Percentiles rank a stretch among this genome's conserved stretches.
Conservation (phyloP, 805 yeast species). For the Wickerhamomyces silvicola region DNA sequence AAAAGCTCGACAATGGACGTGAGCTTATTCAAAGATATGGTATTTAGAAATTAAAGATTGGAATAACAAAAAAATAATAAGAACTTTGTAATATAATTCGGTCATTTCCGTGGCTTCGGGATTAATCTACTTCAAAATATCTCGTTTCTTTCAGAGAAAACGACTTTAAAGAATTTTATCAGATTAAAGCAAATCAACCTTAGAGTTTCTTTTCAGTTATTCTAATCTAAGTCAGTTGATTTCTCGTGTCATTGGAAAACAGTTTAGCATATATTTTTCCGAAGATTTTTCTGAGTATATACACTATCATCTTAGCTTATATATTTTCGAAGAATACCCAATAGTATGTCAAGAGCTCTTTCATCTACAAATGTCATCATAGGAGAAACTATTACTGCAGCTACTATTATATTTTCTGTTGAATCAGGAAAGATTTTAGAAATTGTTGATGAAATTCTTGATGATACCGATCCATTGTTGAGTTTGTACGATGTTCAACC, state of each 20-base stretch:
- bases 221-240: too few relatives aligned
- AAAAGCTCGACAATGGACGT: conserved; percentile 13
- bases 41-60: conserved; percentile 1
- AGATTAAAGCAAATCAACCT: too few relatives aligned
- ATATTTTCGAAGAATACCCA: not conserved
- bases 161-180: too few relatives aligned
- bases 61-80: too few relatives aligned
- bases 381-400: conserved; percentile 40
- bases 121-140: too few relatives aligned
- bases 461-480: conserved; percentile 34
- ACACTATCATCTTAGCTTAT: not conserved
- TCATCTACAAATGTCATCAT: conserved; percentile 54
- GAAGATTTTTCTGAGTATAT: too few relatives aligned
- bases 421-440: conserved; percentile 53
- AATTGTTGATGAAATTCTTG: conserved; percentile 35
- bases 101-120: too few relatives aligned
- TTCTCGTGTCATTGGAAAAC: too few relatives aligned
- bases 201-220: too few relatives aligned
- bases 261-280: too few relatives aligned
- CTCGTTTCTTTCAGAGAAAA: too few relatives aligned
- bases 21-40: conserved; percentile 15
- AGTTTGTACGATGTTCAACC: conserved; percentile 36
- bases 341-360: conserved; percentile 52
- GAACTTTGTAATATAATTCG: too few relatives aligned
- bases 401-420: conserved; percentile 58